Evolutionary conservation across 2,329 filamentous ascomycete species (phyloP).

Genomic region (Ophiognomonia clavigignenti-juglandacearum): DNA sequence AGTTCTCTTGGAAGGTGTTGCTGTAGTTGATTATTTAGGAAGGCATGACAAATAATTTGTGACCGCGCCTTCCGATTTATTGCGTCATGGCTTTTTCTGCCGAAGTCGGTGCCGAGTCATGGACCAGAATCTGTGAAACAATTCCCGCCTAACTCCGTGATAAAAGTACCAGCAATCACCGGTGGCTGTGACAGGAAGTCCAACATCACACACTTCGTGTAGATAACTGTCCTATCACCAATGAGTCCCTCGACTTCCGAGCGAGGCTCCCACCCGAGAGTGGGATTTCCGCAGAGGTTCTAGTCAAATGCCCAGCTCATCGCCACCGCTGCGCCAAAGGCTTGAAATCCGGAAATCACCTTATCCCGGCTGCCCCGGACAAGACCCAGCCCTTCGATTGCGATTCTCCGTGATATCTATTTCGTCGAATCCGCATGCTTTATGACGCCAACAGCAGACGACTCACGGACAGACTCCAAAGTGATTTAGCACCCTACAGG

Average conservation of each 20-base stretch:
- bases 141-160: neutral
- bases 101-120: neutral
- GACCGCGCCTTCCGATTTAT: neutral
- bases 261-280: neutral
- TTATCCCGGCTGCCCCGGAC: neutral
- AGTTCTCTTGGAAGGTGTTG: neutral
- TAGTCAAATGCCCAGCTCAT: neutral
- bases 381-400: neutral
- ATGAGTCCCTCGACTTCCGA: neutral
- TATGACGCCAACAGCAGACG: too few relatives aligned
- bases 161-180: neutral
- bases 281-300: neutral
- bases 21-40: neutral
- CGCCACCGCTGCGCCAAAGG: slow-evolving; percentile 10
- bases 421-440: neutral
- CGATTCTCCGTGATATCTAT: neutral
- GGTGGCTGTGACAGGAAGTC: too few relatives aligned
- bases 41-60: neutral
- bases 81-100: neutral
- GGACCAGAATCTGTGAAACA: too few relatives aligned
- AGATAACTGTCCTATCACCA: neutral
- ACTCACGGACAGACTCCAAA: too few relatives aligned
- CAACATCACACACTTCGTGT: too few relatives aligned
- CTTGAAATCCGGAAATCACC: slow-evolving; percentile 1
- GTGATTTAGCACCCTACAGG: too few relatives aligned